Percentiles rank a stretch among this genome's conserved stretches.
Conservation (phyloP, 345 rosid genomes). For the Corchorus olitorius region DNA sequence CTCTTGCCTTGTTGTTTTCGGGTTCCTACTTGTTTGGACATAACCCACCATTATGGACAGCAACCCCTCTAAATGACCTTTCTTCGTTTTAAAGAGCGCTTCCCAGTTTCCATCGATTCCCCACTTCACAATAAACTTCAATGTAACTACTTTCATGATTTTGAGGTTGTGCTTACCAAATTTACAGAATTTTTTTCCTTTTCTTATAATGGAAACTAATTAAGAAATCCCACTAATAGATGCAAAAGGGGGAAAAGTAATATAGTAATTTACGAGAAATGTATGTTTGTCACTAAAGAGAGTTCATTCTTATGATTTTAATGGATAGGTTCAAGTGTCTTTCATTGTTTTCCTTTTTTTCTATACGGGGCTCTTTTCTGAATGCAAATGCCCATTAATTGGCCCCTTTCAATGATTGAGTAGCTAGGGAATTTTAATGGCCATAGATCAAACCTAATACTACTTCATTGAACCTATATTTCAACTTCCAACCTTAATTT, state of each 20-base stretch:
- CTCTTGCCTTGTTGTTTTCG: constrained; percentile 12
- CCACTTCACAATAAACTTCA: constrained; percentile 7
- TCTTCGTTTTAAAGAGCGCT: constrained; percentile 10
- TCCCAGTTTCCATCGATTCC: background rate
- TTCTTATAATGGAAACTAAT: background rate
- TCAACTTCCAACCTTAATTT: background rate
- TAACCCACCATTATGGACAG: constrained; percentile 9
- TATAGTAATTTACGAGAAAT: too few species aligned
- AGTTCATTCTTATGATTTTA: background rate
- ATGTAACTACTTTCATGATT: background rate
- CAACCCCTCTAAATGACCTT: constrained; percentile 13
- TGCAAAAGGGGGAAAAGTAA: too few species aligned
- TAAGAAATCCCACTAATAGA: too few species aligned
- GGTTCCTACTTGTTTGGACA: constrained; percentile 18
- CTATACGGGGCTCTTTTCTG: background rate
- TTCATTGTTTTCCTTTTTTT: background rate
- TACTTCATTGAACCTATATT: too few species aligned
- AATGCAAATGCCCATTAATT: background rate
- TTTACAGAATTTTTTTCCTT: background rate
- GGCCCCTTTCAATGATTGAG: background rate
- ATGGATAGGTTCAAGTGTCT: background rate
- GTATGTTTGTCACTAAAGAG: too few species aligned
- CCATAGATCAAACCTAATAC: background rate
- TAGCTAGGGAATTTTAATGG: background rate
- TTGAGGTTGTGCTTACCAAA: background rate